These are phyloP conservation scores for Theileria annulata DNA, from an alignment of 169 alveolate genomes.

Conservation along the genomic window DNA sequence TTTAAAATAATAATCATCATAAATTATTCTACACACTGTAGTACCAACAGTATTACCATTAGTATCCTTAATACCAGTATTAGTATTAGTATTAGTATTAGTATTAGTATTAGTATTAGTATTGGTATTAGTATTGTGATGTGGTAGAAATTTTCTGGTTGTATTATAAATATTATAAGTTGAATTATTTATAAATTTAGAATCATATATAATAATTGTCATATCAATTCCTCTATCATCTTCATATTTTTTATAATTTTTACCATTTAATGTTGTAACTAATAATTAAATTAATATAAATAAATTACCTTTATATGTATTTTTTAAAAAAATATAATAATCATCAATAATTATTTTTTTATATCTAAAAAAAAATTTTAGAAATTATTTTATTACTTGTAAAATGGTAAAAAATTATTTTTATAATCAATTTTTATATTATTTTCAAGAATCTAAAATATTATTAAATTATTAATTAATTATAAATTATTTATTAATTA, in stretches of 20 bases:
- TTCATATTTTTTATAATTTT: conserved; percentile 21
- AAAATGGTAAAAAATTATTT: conserved; percentile 51
- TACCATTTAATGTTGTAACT: conserved; percentile 48
- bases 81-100: no score
- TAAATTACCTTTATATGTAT: conserved; percentile 34
- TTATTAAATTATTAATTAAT: no score
- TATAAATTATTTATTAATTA: no score
- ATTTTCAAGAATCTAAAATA: no score
- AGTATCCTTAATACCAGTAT: no score
- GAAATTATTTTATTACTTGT: neutral
- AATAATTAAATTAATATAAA: neutral
- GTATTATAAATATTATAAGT: no score
- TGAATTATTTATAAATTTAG: neutral
- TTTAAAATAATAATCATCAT: conserved; percentile 48
- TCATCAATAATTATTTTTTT: conserved; percentile 51
- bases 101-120: no score
- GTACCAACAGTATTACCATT: neutral
- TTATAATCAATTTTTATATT: neutral
- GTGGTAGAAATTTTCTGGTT: no score
- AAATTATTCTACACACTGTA: conserved; percentile 6
- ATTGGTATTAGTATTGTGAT: no score
- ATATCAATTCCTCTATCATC: conserved; percentile 53
- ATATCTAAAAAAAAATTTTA: neutral
- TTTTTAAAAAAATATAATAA: conserved; percentile 41
- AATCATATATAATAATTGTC: conserved; percentile 34